Evolutionary conservation across 768 basidiomycete species (phyloP), one percentile per base, ranked within the genome.

Genomic region (Cyclocybe aegerita): DNA sequence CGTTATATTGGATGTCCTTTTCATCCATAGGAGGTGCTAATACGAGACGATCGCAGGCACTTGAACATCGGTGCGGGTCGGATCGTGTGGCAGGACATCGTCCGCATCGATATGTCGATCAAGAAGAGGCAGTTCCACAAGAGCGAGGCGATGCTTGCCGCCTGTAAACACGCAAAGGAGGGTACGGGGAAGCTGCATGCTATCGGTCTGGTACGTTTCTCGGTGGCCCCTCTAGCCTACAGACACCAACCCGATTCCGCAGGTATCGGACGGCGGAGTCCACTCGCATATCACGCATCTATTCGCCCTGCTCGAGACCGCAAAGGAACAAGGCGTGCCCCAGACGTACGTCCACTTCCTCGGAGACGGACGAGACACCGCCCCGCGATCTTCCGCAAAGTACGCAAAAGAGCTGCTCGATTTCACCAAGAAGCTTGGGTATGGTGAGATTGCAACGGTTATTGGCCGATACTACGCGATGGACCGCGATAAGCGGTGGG

Each of bases 401-500:
- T 96, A 97, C 69, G 78, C 82, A 37, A 74, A 87, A 58, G 80
- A 96, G 31, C 73, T 98, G 6, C 76, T 84, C 8, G 84, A 85
- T 30, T 96, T 92, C 69, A 77, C 88, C 50, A 71, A 84, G 59
- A 83, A 91, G 60, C 86, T 90, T 61, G 76, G 83, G 37, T 80
- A 86, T 53, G 94, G 93, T 31, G 80, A 90, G 65, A 72, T 98
- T 42, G 86, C 90, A 4, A 94, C 93, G 6, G 77, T 96, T 43
- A 74, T 94, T 37, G 94, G 93, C 5, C 72, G 95, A 46, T 98
- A 98, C 77, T 98, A 95, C 58, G 94, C 93, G 31, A 96, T 96
- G 93, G 94, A 96, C 71, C 84, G 93, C 35, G 93, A 96, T 68
- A 95, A 95, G 78, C 84, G 94, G 41, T 98, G 94, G 94, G 94